Percentiles rank a stretch among this genome's conserved stretches.
phyloP scores from a whole-genome alignment of 768 basidiomycete species.

The Tylopilus subfusipes region DNA sequence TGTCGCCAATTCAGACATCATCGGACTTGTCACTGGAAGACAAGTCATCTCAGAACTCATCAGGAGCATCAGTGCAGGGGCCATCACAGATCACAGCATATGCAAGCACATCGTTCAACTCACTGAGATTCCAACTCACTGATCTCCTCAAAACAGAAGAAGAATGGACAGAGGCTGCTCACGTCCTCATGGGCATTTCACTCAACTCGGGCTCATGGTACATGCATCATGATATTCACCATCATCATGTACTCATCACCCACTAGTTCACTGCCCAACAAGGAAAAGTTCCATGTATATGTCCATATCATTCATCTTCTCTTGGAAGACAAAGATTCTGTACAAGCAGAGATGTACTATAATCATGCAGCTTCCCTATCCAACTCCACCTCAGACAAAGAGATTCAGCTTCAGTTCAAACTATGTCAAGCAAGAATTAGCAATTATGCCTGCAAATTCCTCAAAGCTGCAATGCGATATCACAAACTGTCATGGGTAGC shows the following conservation, averaged over 20 bases:
- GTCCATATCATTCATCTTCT: constrained; percentile 92
- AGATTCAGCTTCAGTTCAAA: constrained; percentile 81
- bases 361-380: constrained; percentile 91
- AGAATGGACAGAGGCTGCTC: constrained; percentile 91
- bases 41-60: constrained; percentile 86
- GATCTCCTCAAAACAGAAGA: constrained; percentile 86
- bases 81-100: constrained; percentile 50
- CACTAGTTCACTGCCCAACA: constrained; percentile 61
- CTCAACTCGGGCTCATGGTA: constrained; percentile 87
- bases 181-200: constrained; percentile 87
- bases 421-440: constrained; percentile 92
- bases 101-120: constrained; percentile 76
- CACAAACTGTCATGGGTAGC: constrained; percentile 91
- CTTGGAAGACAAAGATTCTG: constrained; percentile 94
- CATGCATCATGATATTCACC: constrained; percentile 12
- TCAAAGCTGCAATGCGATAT: constrained; percentile 91
- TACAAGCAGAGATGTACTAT: constrained; percentile 97
- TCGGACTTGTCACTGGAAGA: constrained; percentile 84
- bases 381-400: constrained; percentile 74
- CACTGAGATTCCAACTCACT: constrained; percentile 83
- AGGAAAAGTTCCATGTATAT: constrained; percentile 86
- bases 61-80: constrained; percentile 55
- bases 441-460: constrained; percentile 87
- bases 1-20: constrained; percentile 76
- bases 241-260: constrained; percentile 2